These are phyloP conservation scores for Gnomoniopsis smithogilvyi DNA, from an alignment of 2,329 filamentous ascomycete genomes.

Conservation along the genomic window DNA sequence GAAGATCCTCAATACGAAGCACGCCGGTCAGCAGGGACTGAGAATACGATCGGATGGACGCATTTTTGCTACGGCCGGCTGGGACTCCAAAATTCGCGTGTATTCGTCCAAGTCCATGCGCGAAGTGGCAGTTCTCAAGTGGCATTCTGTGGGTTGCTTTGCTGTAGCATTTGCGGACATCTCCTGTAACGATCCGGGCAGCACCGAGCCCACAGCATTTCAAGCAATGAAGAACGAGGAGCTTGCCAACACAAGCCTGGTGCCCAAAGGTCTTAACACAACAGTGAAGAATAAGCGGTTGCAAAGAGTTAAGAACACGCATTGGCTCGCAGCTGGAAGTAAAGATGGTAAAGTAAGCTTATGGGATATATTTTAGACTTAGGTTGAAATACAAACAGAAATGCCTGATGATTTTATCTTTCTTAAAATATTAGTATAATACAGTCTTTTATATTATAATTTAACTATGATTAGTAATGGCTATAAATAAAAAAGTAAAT, in stretches of 20 bases:
- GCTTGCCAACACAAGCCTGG: constrained; percentile 22
- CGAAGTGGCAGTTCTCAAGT: constrained; percentile 88
- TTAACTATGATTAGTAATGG: too few species aligned
- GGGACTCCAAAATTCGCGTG: constrained; percentile 79
- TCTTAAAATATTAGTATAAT: too few species aligned
- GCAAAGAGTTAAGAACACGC: constrained; percentile 63
- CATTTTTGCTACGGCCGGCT: constrained; percentile 87
- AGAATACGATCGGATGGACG: constrained; percentile 74
- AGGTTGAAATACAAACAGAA: too few species aligned
- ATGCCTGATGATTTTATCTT: too few species aligned
- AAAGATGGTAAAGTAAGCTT: constrained; percentile 95
- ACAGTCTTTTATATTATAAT: too few species aligned
- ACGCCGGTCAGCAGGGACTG: constrained; percentile 85
- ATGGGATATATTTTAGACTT: constrained; percentile 86
- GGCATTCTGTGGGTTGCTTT: constrained; percentile 89
- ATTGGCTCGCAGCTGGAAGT: constrained; percentile 87
- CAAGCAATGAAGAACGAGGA: neutral
- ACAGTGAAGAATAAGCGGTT: constrained; percentile 63
- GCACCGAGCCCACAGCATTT: neutral
- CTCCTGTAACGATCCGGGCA: neutral
- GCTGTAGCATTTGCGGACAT: constrained; percentile 67
- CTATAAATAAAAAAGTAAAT: too few species aligned
- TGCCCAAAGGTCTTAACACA: constrained; percentile 30
- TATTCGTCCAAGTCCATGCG: constrained; percentile 79
- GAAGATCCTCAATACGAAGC: constrained; percentile 72